Percentiles rank a stretch among this genome's conserved stretches.
Evolutionary conservation across 2,329 filamentous ascomycete species (phyloP).

Genomic region (Penicillium italicum): DNA sequence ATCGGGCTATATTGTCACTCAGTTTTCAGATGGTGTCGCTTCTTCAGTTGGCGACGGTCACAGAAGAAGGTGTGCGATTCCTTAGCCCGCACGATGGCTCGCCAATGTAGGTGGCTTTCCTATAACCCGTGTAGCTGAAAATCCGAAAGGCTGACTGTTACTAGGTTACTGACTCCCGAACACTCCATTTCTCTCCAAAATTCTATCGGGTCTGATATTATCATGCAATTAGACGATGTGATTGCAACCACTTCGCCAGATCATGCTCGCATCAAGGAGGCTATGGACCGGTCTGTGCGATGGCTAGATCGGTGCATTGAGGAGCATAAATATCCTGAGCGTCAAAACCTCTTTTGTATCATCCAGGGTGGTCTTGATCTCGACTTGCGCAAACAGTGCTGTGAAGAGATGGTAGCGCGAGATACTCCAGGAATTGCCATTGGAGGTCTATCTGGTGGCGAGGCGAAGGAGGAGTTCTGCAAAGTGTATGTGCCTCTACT

Average conservation of each 20-base stretch:
- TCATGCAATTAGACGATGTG: slow-evolving; percentile 99
- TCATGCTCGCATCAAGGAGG: slow-evolving; percentile 79
- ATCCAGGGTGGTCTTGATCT: slow-evolving; percentile 94
- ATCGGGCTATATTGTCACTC: neutral
- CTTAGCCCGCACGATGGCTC: slow-evolving; percentile 92
- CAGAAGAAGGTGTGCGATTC: slow-evolving; percentile 92
- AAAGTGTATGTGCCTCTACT: slow-evolving; percentile 54
- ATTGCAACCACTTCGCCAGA: slow-evolving; percentile 95
- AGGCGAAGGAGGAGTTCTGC: slow-evolving; percentile 91
- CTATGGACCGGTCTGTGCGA: slow-evolving; percentile 88
- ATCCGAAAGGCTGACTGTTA: neutral
- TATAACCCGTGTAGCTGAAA: neutral
- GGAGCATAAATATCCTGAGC: slow-evolving; percentile 76
- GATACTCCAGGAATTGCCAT: slow-evolving; percentile 96
- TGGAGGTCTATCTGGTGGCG: slow-evolving; percentile 88
- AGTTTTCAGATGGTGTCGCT: slow-evolving; percentile 99
- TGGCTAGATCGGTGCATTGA: slow-evolving; percentile 96
- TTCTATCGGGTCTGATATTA: slow-evolving; percentile 95
- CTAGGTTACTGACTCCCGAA: slow-evolving; percentile 82
- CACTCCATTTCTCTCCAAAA: slow-evolving; percentile 96
- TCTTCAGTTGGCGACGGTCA: slow-evolving; percentile 86
- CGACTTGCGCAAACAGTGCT: slow-evolving; percentile 79
- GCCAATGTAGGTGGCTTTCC: slow-evolving; percentile 62
- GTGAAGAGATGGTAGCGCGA: slow-evolving; percentile 77
- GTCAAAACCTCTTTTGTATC: slow-evolving; percentile 96